Percentiles rank a stretch among this genome's conserved stretches.
Evolutionary conservation across 306 rosid species (phyloP).

Genomic region (Cucurbita argyrosperma): DNA sequence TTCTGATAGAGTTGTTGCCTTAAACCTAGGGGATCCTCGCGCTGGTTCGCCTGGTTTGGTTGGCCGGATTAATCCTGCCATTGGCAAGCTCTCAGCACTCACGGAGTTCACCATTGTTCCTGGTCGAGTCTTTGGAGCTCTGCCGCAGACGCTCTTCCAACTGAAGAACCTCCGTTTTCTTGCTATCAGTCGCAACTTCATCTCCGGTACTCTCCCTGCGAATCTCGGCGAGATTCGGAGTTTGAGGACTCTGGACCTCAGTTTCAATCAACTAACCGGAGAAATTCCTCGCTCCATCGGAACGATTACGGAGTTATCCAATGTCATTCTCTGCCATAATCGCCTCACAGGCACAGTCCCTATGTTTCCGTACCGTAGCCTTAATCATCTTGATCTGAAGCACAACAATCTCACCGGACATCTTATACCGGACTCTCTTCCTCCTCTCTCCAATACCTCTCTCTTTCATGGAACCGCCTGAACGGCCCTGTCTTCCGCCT

Average conservation of each 20-base stretch:
- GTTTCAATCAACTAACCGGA: conserved; percentile 74
- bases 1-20: conserved; percentile 59
- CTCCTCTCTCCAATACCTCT: conserved; percentile 69
- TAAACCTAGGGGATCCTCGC: conserved; percentile 82
- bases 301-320: conserved; percentile 46
- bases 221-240: conserved; percentile 34
- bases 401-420: conserved; percentile 72
- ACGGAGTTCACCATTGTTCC: conserved; percentile 82
- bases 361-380: conserved; percentile 31
- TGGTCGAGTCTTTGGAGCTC: conserved; percentile 55
- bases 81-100: conserved; percentile 64
- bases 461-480: conserved; percentile 64
- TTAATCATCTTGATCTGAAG: conserved; percentile 69
- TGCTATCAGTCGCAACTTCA: conserved; percentile 74
- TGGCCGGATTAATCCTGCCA: conserved; percentile 55
- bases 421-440: conserved; percentile 36
- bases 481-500: conserved; percentile 47
- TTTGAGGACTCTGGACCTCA: conserved; percentile 68
- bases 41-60: conserved; percentile 82
- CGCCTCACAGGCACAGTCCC: conserved; percentile 59
- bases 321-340: conserved; percentile 75
- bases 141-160: conserved; percentile 41
- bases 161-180: conserved; percentile 60
- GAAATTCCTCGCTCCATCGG: conserved; percentile 49
- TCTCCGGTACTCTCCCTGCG: conserved; percentile 65